Base-by-base conservation (phyloP, 495 filamentous ascomycete species). In the Penicillium crystallinum region DNA sequence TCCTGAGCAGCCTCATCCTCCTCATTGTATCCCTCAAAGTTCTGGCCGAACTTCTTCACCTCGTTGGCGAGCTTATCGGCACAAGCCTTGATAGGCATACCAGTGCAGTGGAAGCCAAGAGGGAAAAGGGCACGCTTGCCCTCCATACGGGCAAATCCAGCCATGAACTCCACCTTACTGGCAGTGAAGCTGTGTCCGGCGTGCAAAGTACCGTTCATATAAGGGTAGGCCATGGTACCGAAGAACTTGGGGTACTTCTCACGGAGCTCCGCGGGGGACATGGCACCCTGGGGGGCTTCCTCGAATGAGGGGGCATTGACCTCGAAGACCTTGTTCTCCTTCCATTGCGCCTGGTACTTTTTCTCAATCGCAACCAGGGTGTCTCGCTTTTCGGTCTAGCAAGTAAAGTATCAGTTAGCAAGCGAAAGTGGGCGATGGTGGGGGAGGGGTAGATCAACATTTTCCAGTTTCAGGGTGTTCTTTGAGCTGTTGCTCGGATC, bases 61-160 rank as follows among this genome's bases (percentile, higher is more conserved):
- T 98, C 95, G 47, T 92, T 85, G 40, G 78, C 77, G 31, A 98
- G 83, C 73, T 97, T 97, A 72, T 98, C 93, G 22, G 93, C 92
- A 63, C 88, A 95, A 4, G 93, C 91, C 69, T 96, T 97, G 74
- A 98, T 97, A 4, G 93, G 91, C 83, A 98, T 92, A 64, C 93
- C 93, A 0, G 95, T 97, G 72, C 90, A 95, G 74, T 98, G 93
- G 72, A 88, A 97, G 12, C 93, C 95, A 42, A 89, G 82, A 46
- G 93, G 93, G 69, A 92, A 97, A 38, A 97, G 76, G 52, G 82
- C 77, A 39, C 86, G 77, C 74, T 89, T 89, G 55, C 93, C 93
- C 68, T 93, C 81, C 91, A 97, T 95, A 33, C 92, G 76, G 34
- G 86, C 84, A 56, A 85, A 87, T 31, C 91, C 89, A 34, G 84